Conservation (phyloP, 148 eudicot genomes). For the Vaccinium vitisidaea region DNA sequence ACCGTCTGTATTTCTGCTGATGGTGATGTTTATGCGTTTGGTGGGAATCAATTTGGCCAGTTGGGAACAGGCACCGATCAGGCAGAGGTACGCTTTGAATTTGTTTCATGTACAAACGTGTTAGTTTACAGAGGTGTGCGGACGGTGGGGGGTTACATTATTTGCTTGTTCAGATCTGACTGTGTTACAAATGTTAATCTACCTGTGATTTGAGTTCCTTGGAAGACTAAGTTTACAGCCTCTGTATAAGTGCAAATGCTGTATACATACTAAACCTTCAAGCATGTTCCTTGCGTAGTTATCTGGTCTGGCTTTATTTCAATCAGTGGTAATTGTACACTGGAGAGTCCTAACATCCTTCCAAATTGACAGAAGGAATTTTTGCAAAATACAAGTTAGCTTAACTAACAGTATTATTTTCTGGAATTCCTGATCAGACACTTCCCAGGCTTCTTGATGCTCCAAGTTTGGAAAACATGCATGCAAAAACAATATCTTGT, state of each 20-base stretch:
- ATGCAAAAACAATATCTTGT: conserved; percentile 71
- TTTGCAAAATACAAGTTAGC: not conserved
- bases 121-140: too few relatives aligned
- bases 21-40: conserved; percentile 85
- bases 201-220: not conserved
- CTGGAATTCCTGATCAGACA: conserved; percentile 42
- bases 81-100: conserved; percentile 66
- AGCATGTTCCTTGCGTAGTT: not conserved
- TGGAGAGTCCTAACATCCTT: not conserved
- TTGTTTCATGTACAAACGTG: not conserved
- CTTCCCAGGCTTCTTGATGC: conserved; percentile 86
- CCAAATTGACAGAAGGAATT: not conserved
- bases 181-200: not conserved
- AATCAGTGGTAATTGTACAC: not conserved
- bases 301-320: conserved; percentile 3
- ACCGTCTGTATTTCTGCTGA: conserved; percentile 82
- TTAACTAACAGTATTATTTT: not conserved
- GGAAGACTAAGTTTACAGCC: not conserved
- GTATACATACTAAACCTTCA: not conserved
- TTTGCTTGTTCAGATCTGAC: not conserved
- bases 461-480: conserved; percentile 62
- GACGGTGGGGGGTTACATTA: not conserved
- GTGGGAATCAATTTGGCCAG: conserved; percentile 99
- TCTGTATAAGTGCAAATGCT: not conserved
- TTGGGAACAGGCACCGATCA: conserved; percentile 92